Base-by-base conservation (phyloP, 139 green algal species). In the Micractinium conductrix region DNA sequence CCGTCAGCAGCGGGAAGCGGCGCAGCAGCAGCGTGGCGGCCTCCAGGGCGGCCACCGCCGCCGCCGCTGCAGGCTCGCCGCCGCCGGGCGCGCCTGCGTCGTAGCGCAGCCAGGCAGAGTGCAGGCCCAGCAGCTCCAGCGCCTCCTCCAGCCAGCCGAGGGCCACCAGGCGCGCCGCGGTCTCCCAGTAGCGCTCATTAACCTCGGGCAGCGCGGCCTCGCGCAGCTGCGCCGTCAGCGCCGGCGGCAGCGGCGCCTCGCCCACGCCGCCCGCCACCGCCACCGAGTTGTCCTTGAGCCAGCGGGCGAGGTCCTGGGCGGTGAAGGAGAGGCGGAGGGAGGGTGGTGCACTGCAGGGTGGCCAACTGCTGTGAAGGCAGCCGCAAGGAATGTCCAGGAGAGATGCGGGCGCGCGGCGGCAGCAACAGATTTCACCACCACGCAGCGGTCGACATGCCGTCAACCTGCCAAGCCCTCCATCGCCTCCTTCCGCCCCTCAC, bases 141-240 rank as follows among this genome's bases (percentile, higher is more conserved):
- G 92, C 93, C 37, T 91, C 86, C 2, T 78, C 81, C 0, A 90
- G 78, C 80, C 92, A 94, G 22, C 93, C 93, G 38, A 92, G 44
- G 35, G 89, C 75, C 43, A 93, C 90, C 78, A 94, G 87, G 17
- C 87, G 76, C n/a, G 81, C 60, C 58, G 89, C n/a, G 19, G 67
- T 74, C 3, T 63, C 74, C 86, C 89, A 93, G 78, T 91, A 93
- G 14, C 22, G 35, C 0, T 70, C 30, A 17, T 84, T 48, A 8
- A 24, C 48, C 53, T 92, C 89, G 12, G 88, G 63, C 26, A 88
- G 78, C 28, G 73, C 22, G 1, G 65, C 45, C 26, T 70, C 24
- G 35, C 63, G 37, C 50, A 70, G 50, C 43, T 53, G 14, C 7
- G 19, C 40, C 4, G 60, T 17, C 38, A 88, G 65, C 6, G 43